Evolutionary conservation across 192 early-diverging fungal genomes (phyloP), one percentile per base, ranked within the genome.

Genomic region (Phlyctochytrium planicorne): DNA sequence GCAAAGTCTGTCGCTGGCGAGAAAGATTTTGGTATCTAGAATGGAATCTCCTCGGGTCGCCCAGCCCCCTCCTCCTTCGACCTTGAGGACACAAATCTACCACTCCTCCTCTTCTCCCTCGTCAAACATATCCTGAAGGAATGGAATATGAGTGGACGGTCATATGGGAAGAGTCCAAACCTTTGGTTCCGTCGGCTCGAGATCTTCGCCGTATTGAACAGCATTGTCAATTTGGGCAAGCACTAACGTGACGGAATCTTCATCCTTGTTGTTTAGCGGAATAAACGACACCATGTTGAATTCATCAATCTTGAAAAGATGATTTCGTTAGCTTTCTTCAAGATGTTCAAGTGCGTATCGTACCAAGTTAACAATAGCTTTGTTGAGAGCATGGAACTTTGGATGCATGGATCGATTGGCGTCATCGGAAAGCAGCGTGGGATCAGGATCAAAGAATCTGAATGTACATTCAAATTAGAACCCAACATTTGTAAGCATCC

Each of bases 231-330:
- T 87, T 65, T 92, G 90, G 16, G 90, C 91, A 33, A 99, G 73
- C 20, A 99, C 80, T 29, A 89, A 84, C 30, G 87, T 89, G 20
- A 99, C 79, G 3, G 93, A 95, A 65, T 98, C 96, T 67, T 99
- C 97, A 70, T 99, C 94, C 47, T 83, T 84, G 57, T 96, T 90
- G 73, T 99, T 93, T 24, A 99, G 78, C 50, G 95, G 95, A 56
- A 99, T 68, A 71, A 98, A 97, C 52, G 83, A 85, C 10, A 99
- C 97, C 95, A 99, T 96, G 76, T 92, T 97, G 71, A 91, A 98
- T 69, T 98, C 94, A 32, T 97, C 94, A 68, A 96, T 94, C 85
- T 88, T 67, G 31, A 34, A 23, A 62, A 24, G 57, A 12, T 20
- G 24, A 33, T 67, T 66, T 23, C 1, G 27, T 16, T 16, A 12